Evolutionary conservation across 345 rosid genomes (phyloP).

Genomic region (Theobroma cacao): DNA sequence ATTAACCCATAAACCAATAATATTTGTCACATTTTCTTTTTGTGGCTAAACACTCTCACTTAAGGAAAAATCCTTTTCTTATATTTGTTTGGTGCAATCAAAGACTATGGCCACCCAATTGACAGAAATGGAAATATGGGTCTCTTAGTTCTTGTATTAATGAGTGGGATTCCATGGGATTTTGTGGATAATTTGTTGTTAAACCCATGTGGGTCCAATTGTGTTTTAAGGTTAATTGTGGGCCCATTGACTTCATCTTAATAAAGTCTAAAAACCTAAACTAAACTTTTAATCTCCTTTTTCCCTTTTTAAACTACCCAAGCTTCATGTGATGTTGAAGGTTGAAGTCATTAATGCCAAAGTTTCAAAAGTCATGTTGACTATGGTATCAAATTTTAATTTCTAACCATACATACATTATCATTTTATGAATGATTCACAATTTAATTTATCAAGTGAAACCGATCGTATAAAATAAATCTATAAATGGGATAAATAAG

Average conservation of each 20-base stretch:
- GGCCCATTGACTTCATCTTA: neutral
- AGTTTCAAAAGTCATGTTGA: neutral
- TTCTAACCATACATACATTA: neutral
- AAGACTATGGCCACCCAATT: conserved; percentile 9
- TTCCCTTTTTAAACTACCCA: neutral
- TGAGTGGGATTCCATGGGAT: conserved; percentile 5
- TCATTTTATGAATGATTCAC: too few relatives aligned
- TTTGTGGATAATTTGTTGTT: neutral
- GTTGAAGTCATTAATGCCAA: neutral
- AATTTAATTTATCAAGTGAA: too few relatives aligned
- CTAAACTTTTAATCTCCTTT: neutral
- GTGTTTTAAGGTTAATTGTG: neutral
- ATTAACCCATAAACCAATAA: neutral
- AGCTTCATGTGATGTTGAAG: conserved; percentile 6
- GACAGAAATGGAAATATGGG: neutral
- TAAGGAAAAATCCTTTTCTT: neutral
- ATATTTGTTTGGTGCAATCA: neutral
- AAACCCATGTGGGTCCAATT: conserved; percentile 15
- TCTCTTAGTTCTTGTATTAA: neutral
- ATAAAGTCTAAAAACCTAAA: neutral
- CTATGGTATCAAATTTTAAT: neutral
- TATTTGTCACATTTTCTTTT: neutral
- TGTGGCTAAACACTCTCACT: neutral
- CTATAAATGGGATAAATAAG: too few relatives aligned
- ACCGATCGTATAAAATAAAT: too few relatives aligned